Evolutionary conservation across 2,329 filamentous ascomycete species (phyloP), one percentile per base, ranked within the genome.

Genomic region (Fusarium sp.): DNA sequence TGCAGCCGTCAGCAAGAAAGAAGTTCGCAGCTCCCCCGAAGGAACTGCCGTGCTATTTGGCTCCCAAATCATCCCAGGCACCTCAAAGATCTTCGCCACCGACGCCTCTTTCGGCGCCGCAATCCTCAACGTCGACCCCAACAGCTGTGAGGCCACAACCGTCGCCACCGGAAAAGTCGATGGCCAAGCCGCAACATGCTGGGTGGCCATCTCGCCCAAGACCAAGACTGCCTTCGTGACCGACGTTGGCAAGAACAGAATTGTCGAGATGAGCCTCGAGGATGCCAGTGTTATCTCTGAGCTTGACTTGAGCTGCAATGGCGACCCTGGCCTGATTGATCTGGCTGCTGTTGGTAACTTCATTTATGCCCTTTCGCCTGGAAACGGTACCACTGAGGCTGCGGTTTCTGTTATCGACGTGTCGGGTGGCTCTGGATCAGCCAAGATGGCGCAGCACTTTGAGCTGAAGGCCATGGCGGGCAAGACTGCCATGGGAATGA

Each of bases 31-130:
- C n/a, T 83, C 82, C 0, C 87, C 86, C 0, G 54, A 73, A 0
- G 86, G 85, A n/a, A 89, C 87, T 0, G 82, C 82, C 0, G 84
- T 88, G 0, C 80, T 88, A 2, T 89, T 89, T 65, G 87, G 87
- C 9, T 82, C 84, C 0, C 75, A 78, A 1, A 44, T 76, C 1
- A 81, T 89, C 35, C 82, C 82, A 1, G 78, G 77, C 0, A 80
- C 79, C 0, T 76, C 70, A 4, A 73, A 82, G 30, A 70, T 88
- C 39, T 86, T 90, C 61, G 82, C 81, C 0, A 86, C 87, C 0
- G 88, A 90, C 56, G 83, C 87, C 0, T 84, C 85, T 0, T 88
- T 90, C 53, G 88, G 88, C 7, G 83, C 77, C 0, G 82, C 81
- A 0, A 78, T 88, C 7, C 73, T 90, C 2, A 75, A 79, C 1